phyloP scores from a whole-genome alignment of 78 protist genomes.

The Speleostelium caveatum region DNA sequence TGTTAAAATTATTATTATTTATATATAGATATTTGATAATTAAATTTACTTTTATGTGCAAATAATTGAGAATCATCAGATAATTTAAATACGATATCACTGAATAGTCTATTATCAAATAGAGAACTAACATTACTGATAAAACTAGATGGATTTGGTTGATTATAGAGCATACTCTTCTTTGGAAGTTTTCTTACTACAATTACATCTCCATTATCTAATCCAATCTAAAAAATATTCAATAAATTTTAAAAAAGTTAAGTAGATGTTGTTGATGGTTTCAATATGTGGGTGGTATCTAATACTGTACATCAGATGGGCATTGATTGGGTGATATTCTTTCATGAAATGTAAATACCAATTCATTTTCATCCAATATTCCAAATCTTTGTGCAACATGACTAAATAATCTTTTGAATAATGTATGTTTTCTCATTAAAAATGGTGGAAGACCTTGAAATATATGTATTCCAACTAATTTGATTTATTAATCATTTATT shows the following conservation, averaged over 20 bases:
- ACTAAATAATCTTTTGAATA: conserved; percentile 55
- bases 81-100: conserved; percentile 49
- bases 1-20: no score
- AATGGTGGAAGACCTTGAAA: conserved; percentile 45
- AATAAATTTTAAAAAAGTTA: not conserved
- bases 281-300: not conserved
- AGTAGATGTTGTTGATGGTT: not conserved
- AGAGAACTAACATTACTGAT: conserved; percentile 16
- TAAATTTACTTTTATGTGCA: conserved; percentile 49
- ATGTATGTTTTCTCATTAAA: conserved; percentile 62
- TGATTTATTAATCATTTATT: no score
- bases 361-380: conserved; percentile 48
- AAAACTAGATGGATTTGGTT: not conserved
- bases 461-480: conserved; percentile 27
- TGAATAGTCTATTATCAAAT: conserved; percentile 16
- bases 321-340: conserved; percentile 52
- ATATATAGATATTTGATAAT: no score
- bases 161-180: not conserved
- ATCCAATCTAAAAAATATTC: conserved; percentile 12
- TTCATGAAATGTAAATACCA: conserved; percentile 45
- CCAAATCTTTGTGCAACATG: conserved; percentile 62
- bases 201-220: conserved; percentile 43
- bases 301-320: conserved; percentile 29
- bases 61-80: conserved; percentile 19
- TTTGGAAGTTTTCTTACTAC: conserved; percentile 35